A percentile compares a stretch with the other conserved stretches of the same genome.
phyloP scores from a whole-genome alignment of 1,284 basidiomycete species.

The Calocybe gambosa region DNA sequence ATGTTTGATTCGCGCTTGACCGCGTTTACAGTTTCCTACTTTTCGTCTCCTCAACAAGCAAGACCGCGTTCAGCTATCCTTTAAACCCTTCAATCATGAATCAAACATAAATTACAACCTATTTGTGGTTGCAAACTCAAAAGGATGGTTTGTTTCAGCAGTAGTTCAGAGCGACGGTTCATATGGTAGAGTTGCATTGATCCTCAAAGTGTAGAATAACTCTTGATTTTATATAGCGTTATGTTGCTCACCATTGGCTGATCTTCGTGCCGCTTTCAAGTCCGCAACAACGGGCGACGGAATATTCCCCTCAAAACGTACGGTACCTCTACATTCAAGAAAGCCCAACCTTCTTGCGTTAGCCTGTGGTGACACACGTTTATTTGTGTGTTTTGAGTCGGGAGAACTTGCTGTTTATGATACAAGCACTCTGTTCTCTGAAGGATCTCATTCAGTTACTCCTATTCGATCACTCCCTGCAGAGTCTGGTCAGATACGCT shows the following conservation, averaged over 20 bases:
- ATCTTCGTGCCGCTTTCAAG: constrained; percentile 47
- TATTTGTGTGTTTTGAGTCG: constrained; percentile 52
- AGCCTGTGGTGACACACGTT: constrained; percentile 49
- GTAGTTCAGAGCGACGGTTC: constrained; percentile 28
- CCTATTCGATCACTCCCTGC: constrained; percentile 46
- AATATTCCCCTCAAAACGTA: constrained; percentile 42
- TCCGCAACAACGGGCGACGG: constrained; percentile 33
- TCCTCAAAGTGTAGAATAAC: background rate
- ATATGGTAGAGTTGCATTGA: constrained; percentile 28
- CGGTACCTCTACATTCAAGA: constrained; percentile 36
- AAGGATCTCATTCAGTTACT: constrained; percentile 33
- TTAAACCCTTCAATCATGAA: constrained; percentile 38
- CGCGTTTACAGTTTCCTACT: constrained; percentile 29
- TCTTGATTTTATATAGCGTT: constrained; percentile 36
- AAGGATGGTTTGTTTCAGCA: constrained; percentile 63
- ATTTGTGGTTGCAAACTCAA: constrained; percentile 51
- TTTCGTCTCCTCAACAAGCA: constrained; percentile 50
- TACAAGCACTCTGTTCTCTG: constrained; percentile 40
- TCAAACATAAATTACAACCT: constrained; percentile 33
- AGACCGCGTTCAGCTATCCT: constrained; percentile 54
- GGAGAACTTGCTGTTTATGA: constrained; percentile 59
- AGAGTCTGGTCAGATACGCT: constrained; percentile 38
- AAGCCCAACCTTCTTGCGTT: constrained; percentile 48
- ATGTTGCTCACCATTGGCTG: constrained; percentile 48
- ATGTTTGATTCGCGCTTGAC: background rate